Conservation (phyloP, 768 basidiomycete genomes). For the Hygrophorus russula region DNA sequence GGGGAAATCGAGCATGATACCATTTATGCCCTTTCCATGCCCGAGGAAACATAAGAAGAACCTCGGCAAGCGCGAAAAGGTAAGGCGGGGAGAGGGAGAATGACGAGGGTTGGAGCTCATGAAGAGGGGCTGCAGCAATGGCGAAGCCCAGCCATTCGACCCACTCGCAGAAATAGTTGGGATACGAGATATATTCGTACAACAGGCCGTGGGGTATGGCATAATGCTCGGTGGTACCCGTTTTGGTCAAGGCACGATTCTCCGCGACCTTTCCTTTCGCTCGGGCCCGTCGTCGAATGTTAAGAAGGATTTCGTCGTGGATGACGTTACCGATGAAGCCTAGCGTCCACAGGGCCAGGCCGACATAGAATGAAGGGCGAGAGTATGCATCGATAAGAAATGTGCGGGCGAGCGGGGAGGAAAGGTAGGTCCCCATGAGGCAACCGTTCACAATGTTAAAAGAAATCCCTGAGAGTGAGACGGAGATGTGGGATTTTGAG, state of each 20-base stretch:
- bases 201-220: slow-evolving; percentile 73
- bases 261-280: slow-evolving; percentile 23
- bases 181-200: slow-evolving; percentile 74
- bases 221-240: slow-evolving; percentile 33
- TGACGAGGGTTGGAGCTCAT: slow-evolving; percentile 15
- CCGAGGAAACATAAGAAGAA: slow-evolving; percentile 71
- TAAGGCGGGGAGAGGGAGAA: slow-evolving; percentile 56
- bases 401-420: slow-evolving; percentile 38
- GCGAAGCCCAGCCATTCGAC: slow-evolving; percentile 87
- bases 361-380: slow-evolving; percentile 45
- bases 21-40: slow-evolving; percentile 76
- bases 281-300: slow-evolving; percentile 59
- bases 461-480: slow-evolving; percentile 38
- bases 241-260: slow-evolving; percentile 13
- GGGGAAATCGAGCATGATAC: slow-evolving; percentile 70
- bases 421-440: slow-evolving; percentile 60
- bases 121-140: slow-evolving; percentile 53
- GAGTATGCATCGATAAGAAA: slow-evolving; percentile 25
- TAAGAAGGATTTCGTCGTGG: slow-evolving; percentile 85
- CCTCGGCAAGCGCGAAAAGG: slow-evolving; percentile 65
- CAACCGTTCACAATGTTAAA: slow-evolving; percentile 73
- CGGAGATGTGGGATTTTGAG: slow-evolving; percentile 59
- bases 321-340: slow-evolving; percentile 75
- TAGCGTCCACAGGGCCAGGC: slow-evolving; percentile 51
- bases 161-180: slow-evolving; percentile 96